Conservation (phyloP, 352 stramenopile genomes). For the Globisporangium carolinianum region DNA sequence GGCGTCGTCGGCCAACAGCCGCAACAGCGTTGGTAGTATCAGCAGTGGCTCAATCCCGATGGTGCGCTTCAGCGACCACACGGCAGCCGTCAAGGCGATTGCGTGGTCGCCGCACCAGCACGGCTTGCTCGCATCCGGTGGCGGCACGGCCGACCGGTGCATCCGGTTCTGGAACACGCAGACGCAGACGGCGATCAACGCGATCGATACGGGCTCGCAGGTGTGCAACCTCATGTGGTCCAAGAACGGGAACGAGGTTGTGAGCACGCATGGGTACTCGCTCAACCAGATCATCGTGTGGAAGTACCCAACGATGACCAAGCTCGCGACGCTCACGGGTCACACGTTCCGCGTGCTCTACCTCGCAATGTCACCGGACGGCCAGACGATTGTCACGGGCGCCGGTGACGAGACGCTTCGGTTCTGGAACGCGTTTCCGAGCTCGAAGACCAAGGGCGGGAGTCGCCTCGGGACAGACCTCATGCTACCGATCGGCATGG, state of each 20-base stretch:
- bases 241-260: conserved; percentile 96
- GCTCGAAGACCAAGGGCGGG: conserved; percentile 41
- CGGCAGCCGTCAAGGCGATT: conserved; percentile 96
- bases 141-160: conserved; percentile 94
- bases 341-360: conserved; percentile 96
- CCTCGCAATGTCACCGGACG: conserved; percentile 95
- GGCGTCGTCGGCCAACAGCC: conserved; percentile 13
- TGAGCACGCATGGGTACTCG: conserved; percentile 98
- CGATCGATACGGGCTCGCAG: conserved; percentile 94
- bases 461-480: conserved; percentile 46
- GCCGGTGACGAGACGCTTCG: conserved; percentile 96
- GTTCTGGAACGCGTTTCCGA: conserved; percentile 98
- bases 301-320: conserved; percentile 96
- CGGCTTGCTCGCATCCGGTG: conserved; percentile 92
- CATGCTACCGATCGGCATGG: conserved; percentile 45
- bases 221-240: conserved; percentile 98
- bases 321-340: conserved; percentile 94
- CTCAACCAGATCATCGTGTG: conserved; percentile 98
- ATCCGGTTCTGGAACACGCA: conserved; percentile 98
- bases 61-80: conserved; percentile 93
- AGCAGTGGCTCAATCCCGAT: conserved; percentile 51
- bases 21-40: neutral
- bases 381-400: conserved; percentile 96
- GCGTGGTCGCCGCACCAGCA: conserved; percentile 96
- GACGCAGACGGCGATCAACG: conserved; percentile 82